phyloP scores from a whole-genome alignment of 2,329 filamentous ascomycete genomes.

The Rutstroemia sp. region DNA sequence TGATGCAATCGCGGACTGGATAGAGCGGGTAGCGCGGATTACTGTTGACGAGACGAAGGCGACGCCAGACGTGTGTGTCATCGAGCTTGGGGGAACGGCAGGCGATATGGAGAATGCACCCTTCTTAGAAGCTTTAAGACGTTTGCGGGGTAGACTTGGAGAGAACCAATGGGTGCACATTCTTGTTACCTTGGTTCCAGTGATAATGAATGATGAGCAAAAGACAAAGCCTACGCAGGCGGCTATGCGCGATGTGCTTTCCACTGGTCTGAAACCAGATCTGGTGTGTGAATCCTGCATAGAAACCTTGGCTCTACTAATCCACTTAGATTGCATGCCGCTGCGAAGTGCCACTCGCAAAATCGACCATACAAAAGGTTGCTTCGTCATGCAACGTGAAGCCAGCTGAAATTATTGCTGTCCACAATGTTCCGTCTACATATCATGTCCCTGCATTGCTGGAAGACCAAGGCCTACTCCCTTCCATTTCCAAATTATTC shows the following conservation, averaged over 20 bases:
- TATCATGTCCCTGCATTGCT: conserved; percentile 93
- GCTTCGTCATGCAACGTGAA: conserved; percentile 85
- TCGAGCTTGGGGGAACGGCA: conserved; percentile 51
- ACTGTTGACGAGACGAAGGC: conserved; percentile 78
- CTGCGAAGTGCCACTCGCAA: conserved; percentile 69
- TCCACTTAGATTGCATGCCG: conserved; percentile 76
- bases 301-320: neutral
- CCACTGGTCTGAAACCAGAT: neutral
- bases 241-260: conserved; percentile 60
- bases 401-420: conserved; percentile 75
- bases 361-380: conserved; percentile 74
- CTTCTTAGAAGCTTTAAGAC: conserved; percentile 79
- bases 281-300: neutral
- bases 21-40: conserved; percentile 74
- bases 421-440: conserved; percentile 83
- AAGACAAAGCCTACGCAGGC: conserved; percentile 97
- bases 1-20: conserved; percentile 86
- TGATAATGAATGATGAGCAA: conserved; percentile 55
- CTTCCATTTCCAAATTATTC: conserved; percentile 56
- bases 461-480: conserved; percentile 68
- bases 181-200: conserved; percentile 79
- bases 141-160: conserved; percentile 65
- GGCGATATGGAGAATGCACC: conserved; percentile 82
- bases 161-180: conserved; percentile 80
- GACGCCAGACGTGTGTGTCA: conserved; percentile 83